phyloP scores from a whole-genome alignment of 352 stramenopile species.

The Phytophthora sansomeana region DNA sequence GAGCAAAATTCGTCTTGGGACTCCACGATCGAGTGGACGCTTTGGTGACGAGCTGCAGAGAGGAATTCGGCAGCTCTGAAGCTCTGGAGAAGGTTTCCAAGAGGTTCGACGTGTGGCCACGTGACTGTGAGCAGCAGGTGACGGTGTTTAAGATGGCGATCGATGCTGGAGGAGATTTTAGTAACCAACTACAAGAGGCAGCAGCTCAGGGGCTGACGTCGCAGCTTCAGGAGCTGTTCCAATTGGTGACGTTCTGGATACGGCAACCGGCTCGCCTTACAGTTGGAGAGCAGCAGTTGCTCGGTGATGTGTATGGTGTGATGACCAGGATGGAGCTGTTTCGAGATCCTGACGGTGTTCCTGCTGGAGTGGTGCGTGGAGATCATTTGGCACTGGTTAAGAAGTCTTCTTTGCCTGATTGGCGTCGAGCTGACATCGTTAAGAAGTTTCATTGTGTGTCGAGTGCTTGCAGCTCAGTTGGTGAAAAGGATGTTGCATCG shows the following conservation, averaged over 20 bases:
- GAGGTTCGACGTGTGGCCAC: conserved; percentile 6
- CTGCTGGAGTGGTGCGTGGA: conserved; percentile 15
- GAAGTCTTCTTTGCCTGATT: conserved; percentile 25
- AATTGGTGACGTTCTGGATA: conserved; percentile 25
- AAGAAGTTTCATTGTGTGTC: background rate
- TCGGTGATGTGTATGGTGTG: background rate
- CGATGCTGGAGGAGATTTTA: background rate
- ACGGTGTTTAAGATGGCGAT: conserved; percentile 14
- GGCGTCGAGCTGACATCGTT: conserved; percentile 1
- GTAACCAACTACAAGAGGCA: conserved; percentile 7
- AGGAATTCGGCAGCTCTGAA: background rate
- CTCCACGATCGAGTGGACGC: conserved; percentile 31
- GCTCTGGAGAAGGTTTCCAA: conserved; percentile 1
- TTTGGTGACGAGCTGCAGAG: conserved; percentile 8
- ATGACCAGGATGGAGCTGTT: conserved; percentile 16
- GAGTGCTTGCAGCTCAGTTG: background rate
- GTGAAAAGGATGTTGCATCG: background rate
- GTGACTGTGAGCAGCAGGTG: conserved; percentile 9
- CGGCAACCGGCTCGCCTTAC: conserved; percentile 23
- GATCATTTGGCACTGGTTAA: conserved; percentile 25
- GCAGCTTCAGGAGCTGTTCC: conserved; percentile 19
- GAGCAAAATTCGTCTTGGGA: conserved; percentile 28
- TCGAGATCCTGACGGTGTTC: conserved; percentile 3
- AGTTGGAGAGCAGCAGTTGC: conserved; percentile 16
- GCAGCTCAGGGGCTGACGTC: background rate